Evolutionary conservation across 805 yeast genomes (phyloP).

Genomic region (Metschnikowia peoriensis): DNA sequence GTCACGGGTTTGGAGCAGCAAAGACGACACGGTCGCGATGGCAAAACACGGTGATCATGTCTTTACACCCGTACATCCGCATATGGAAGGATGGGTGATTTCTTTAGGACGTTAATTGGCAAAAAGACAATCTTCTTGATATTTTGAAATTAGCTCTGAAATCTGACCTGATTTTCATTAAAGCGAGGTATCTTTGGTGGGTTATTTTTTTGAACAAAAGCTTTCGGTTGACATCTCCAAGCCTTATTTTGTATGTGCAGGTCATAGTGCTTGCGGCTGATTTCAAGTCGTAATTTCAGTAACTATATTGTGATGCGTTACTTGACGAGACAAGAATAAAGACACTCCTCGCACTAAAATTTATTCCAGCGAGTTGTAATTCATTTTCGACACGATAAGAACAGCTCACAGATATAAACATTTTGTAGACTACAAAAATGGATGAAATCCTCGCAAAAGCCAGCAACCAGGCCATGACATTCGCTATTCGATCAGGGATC

Average conservation of each 20-base stretch:
- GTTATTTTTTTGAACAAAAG: not conserved
- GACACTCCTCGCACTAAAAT: too few species aligned
- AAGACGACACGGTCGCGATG: slow-evolving; percentile 2
- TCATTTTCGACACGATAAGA: not conserved
- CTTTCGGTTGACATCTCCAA: too few species aligned
- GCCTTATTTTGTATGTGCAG: too few species aligned
- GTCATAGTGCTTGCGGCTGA: too few species aligned
- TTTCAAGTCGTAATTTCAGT: too few species aligned
- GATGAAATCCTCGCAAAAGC: slow-evolving; percentile 52
- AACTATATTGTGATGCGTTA: too few species aligned
- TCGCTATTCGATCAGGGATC: slow-evolving; percentile 75
- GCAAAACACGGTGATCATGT: not conserved
- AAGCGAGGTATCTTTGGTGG: not conserved
- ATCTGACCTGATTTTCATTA: too few species aligned
- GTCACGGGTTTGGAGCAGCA: not conserved
- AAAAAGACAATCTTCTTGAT: not conserved
- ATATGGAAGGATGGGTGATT: not conserved
- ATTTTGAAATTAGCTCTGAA: too few species aligned
- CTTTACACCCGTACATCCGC: slow-evolving; percentile 5
- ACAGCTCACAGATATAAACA: not conserved
- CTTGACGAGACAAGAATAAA: too few species aligned
- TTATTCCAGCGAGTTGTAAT: too few species aligned
- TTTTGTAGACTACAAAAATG: slow-evolving; percentile 21
- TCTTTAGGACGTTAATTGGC: not conserved
- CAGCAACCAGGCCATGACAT: slow-evolving; percentile 74